A percentile compares a stretch with the other conserved stretches of the same genome.
Evolutionary conservation across 768 basidiomycete genomes (phyloP).

Genomic region (Myochromella boudieri): DNA sequence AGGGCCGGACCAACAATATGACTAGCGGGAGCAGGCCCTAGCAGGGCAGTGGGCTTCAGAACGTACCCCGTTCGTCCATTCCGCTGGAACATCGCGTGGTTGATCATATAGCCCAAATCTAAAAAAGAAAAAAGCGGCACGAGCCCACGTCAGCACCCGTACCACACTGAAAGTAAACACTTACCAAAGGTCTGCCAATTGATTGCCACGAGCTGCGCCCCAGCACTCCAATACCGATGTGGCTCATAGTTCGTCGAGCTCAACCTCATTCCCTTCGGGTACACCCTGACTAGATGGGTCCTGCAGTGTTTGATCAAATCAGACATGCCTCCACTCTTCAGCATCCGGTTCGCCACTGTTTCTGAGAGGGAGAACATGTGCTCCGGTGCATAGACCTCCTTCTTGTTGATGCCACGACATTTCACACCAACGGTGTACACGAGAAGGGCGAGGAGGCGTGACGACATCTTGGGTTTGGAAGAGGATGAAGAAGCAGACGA

Average conservation of each 20-base stretch:
- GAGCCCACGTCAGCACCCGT: conserved; percentile 1
- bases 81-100: conserved; percentile 93
- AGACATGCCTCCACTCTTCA: conserved; percentile 43
- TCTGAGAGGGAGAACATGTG: conserved; percentile 95
- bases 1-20: no score
- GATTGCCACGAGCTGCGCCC: conserved; percentile 88
- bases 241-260: conserved; percentile 90
- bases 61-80: conserved; percentile 92
- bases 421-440: conserved; percentile 98
- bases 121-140: conserved; percentile 7
- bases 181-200: conserved; percentile 97
- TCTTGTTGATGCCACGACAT: conserved; percentile 89
- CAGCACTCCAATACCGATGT: conserved; percentile 87
- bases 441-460: conserved; percentile 70
- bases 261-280: conserved; percentile 84
- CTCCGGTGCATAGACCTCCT: conserved; percentile 79
- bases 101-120: conserved; percentile 93
- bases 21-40: conserved; percentile 32
- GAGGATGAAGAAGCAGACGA: conserved; percentile 3
- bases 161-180: conserved; percentile 21
- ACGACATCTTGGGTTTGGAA: conserved; percentile 71
- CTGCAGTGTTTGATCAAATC: conserved; percentile 85
- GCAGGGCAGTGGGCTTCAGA: conserved; percentile 80
- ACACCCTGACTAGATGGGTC: conserved; percentile 82
- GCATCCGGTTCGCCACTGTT: conserved; percentile 71